Evolutionary conservation across 768 basidiomycete species (phyloP).

Genomic region (Leccinum aurantiacum): DNA sequence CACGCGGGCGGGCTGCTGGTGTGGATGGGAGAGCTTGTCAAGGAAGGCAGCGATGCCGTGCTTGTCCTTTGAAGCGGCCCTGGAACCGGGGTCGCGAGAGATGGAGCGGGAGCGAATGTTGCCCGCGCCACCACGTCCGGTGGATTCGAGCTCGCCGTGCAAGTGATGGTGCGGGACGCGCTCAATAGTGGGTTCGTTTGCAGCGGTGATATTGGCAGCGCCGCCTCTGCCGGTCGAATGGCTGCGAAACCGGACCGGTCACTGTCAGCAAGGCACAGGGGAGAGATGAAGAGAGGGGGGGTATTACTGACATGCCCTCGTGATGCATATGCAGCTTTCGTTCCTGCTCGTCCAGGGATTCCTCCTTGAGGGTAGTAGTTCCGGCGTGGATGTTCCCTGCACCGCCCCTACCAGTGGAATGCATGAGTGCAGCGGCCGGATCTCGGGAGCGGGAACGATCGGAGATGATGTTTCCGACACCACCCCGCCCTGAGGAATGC

Average conservation of each 20-base stretch:
- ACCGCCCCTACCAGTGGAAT: constrained; percentile 64
- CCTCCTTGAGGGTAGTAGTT: constrained; percentile 14
- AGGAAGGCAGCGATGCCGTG: constrained; percentile 32
- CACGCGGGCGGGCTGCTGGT: constrained; percentile 5
- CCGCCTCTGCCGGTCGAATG: constrained; percentile 74
- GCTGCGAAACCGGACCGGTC: constrained; percentile 30
- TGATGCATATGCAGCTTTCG: constrained; percentile 29
- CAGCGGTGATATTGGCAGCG: constrained; percentile 53
- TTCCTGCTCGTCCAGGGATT: constrained; percentile 36
- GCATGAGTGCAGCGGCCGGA: constrained; percentile 29
- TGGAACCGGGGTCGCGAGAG: constrained; percentile 27
- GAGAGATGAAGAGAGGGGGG: not conserved
- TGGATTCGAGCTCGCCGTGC: constrained; percentile 35
- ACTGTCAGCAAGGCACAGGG: not conserved
- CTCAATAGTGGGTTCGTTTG: constrained; percentile 41
- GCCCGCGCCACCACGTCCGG: constrained; percentile 62
- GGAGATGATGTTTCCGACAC: constrained; percentile 58
- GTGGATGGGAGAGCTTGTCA: constrained; percentile 30
- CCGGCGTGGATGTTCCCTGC: constrained; percentile 53
- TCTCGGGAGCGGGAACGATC: constrained; percentile 51
- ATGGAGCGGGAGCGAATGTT: constrained; percentile 53
- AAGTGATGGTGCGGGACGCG: constrained; percentile 22
- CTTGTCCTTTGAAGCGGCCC: constrained; percentile 30
- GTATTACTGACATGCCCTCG: constrained; percentile 42
- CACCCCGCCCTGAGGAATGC: constrained; percentile 67